These are phyloP conservation scores for Cyberlindnera euphorbiae DNA, from an alignment of 805 yeast genomes.

Conservation along the genomic window DNA sequence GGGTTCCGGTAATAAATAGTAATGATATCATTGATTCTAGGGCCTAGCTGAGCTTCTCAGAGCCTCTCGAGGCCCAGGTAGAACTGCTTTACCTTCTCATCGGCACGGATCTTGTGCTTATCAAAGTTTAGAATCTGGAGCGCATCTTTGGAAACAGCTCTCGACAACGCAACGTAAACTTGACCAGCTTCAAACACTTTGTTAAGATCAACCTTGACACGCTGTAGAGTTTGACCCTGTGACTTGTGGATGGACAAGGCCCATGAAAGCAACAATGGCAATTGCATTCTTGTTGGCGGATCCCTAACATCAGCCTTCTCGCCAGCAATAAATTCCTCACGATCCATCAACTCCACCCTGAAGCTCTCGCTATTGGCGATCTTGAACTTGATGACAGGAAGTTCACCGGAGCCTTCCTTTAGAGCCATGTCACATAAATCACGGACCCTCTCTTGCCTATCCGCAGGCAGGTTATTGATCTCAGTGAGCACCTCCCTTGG, in stretches of 20 bases:
- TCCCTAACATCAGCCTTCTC: conserved; percentile 26
- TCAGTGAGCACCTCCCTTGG: conserved; percentile 27
- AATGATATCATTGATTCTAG: too few relatives aligned
- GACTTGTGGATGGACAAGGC: conserved; percentile 81
- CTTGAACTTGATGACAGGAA: conserved; percentile 47
- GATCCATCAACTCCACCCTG: conserved; percentile 5
- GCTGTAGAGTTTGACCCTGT: conserved; percentile 75
- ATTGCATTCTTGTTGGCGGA: conserved; percentile 41
- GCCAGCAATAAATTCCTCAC: conserved; percentile 22
- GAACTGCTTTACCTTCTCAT: conserved; percentile 56
- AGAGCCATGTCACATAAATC: too few relatives aligned
- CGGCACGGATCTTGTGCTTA: conserved; percentile 51
- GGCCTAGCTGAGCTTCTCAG: too few relatives aligned
- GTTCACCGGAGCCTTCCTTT: neutral
- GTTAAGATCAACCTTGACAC: conserved; percentile 64
- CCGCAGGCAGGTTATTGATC: conserved; percentile 13
- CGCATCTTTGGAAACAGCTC: conserved; percentile 66
- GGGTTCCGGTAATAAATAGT: too few relatives aligned
- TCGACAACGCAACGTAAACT: conserved; percentile 75
- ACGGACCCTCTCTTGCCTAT: conserved; percentile 3
- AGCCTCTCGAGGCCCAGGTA: conserved; percentile 41
- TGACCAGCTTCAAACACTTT: conserved; percentile 77
- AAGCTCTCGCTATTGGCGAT: conserved; percentile 26
- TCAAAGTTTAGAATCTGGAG: conserved; percentile 65
- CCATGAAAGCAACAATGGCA: conserved; percentile 75